These are phyloP conservation scores for Luffa acutangula DNA, from an alignment of 306 rosid genomes.

Conservation along the genomic window DNA sequence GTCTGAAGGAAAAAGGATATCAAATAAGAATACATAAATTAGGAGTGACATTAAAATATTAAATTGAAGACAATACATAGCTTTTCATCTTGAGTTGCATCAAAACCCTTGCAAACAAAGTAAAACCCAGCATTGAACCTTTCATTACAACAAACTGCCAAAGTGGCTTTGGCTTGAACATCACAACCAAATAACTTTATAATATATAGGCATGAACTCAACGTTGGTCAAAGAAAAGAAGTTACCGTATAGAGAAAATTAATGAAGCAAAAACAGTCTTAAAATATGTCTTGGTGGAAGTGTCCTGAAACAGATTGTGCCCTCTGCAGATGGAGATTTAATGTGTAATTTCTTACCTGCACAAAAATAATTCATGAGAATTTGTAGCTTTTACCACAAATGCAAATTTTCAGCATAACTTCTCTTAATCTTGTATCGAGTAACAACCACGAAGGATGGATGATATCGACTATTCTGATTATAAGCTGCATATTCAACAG, in stretches of 20 bases:
- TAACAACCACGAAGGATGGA: not conserved
- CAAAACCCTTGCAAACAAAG: conserved; percentile 4
- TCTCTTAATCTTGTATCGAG: not conserved
- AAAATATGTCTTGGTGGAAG: conserved; percentile 22
- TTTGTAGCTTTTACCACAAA: not conserved
- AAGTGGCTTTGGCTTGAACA: conserved; percentile 8
- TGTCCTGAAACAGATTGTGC: conserved; percentile 24
- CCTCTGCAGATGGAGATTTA: conserved; percentile 32
- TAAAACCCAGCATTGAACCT: not conserved
- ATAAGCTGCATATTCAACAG: not conserved
- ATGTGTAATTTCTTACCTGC: conserved; percentile 27
- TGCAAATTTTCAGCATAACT: not conserved
- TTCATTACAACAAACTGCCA: conserved; percentile 7
- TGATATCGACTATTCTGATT: not conserved
- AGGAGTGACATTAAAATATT: not conserved
- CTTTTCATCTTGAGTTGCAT: not conserved
- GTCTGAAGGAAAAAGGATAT: not conserved
- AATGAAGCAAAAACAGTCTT: not conserved
- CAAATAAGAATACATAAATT: not conserved
- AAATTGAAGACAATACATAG: not conserved
- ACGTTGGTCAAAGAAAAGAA: not conserved
- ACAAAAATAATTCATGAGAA: not conserved
- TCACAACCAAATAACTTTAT: conserved; percentile 1
- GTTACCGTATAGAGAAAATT: not conserved
- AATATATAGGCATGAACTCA: not conserved